phyloP scores from a whole-genome alignment of 2,329 filamentous ascomycete species.

The Metarhizium sp. region DNA sequence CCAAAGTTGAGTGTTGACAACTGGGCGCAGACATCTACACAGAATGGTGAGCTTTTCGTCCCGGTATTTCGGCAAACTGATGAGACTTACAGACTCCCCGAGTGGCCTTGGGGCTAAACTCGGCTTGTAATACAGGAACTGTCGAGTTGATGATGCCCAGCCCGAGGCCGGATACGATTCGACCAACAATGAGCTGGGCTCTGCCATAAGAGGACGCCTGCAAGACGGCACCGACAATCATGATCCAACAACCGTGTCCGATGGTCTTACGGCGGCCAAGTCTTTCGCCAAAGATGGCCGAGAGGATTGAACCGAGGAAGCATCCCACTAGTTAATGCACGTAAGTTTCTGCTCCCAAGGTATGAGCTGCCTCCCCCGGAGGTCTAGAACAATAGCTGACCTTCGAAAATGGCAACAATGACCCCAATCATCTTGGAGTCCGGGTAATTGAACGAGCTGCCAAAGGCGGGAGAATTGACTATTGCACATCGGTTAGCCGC shows the following conservation, averaged over 20 bases:
- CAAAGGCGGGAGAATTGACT: slow-evolving; percentile 30
- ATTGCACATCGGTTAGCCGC: slow-evolving; percentile 8
- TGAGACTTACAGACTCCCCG: slow-evolving; percentile 21
- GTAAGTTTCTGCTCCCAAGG: not conserved
- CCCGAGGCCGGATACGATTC: slow-evolving; percentile 31
- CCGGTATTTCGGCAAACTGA: not conserved
- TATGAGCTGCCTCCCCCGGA: not conserved
- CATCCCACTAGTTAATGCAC: slow-evolving; percentile 15
- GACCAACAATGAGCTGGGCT: slow-evolving; percentile 33
- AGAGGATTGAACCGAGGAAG: slow-evolving; percentile 16
- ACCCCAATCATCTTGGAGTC: slow-evolving; percentile 31
- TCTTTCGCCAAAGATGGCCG: slow-evolving; percentile 25
- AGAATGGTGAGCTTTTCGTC: not conserved
- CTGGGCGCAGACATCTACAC: slow-evolving; percentile 33
- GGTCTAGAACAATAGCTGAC: slow-evolving; percentile 6
- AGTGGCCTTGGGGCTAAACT: slow-evolving; percentile 29
- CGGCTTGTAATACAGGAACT: slow-evolving; percentile 28
- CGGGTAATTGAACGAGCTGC: slow-evolving; percentile 28
- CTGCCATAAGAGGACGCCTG: slow-evolving; percentile 33
- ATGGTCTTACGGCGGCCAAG: slow-evolving; percentile 35
- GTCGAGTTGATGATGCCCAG: slow-evolving; percentile 2
- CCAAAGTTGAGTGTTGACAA: slow-evolving; percentile 37
- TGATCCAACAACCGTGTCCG: slow-evolving; percentile 30
- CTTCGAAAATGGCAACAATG: slow-evolving; percentile 37
- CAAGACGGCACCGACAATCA: slow-evolving; percentile 35